phyloP scores from a whole-genome alignment of 1,284 basidiomycete species.

The Ceratobasidium sp. region DNA sequence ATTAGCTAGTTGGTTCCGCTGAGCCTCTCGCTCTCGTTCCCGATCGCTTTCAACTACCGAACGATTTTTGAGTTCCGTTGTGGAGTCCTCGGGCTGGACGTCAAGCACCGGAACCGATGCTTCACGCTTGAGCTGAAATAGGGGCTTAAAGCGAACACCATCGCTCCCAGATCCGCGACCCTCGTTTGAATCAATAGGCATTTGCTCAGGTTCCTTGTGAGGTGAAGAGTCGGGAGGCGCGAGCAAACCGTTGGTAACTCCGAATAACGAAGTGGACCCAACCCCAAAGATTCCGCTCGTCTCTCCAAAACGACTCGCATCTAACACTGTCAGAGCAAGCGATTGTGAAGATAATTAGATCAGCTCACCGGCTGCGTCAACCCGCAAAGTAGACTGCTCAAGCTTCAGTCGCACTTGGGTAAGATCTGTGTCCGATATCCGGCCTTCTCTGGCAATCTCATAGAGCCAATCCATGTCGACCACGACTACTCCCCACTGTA shows the following conservation, averaged over 20 bases:
- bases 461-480: conserved; percentile 68
- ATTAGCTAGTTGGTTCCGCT: conserved; percentile 30
- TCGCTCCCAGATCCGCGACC: not conserved
- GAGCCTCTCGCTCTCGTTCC: conserved; percentile 11
- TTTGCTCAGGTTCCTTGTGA: not conserved
- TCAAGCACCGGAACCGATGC: not conserved
- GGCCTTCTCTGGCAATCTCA: conserved; percentile 52
- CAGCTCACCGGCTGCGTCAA: not conserved
- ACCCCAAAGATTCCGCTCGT: not conserved
- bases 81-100: not conserved
- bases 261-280: not conserved
- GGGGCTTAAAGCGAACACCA: not conserved
- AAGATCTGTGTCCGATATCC: conserved; percentile 1
- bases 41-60: conserved; percentile 8
- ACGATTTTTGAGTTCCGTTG: not conserved
- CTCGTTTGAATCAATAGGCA: not conserved
- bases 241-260: conserved; percentile 12
- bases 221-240: not conserved
- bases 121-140: not conserved
- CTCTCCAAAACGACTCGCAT: not conserved
- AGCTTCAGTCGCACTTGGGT: not conserved
- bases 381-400: not conserved
- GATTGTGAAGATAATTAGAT: not conserved
- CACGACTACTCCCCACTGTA: conserved; percentile 70
- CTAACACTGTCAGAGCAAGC: not conserved